Base-by-base conservation (phyloP, 23 red algal genomes). In the Agarophyton chilense region DNA sequence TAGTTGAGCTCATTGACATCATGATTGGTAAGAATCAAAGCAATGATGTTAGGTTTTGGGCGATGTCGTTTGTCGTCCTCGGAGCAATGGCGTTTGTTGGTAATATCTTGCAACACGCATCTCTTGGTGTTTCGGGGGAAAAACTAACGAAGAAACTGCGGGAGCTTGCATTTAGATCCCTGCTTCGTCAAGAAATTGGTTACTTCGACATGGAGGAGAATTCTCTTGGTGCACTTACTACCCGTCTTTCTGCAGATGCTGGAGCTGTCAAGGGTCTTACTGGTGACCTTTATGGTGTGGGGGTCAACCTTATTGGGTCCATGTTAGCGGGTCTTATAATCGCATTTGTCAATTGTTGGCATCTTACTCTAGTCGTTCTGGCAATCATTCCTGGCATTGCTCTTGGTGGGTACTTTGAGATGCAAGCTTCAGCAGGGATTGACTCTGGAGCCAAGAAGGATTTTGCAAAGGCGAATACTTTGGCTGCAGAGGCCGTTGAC, bases 81-180 rank as follows among this genome's bases (percentile, higher is more conserved):
- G 92, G 76, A 0, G 81, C 38, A 14, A 66, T 79, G 51, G 77
- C 77, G 19, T 83, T 77, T 52, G 38, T 81, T 50, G 84, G 65
- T 5, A 81, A 87, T 49, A 66, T 62, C 44, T 42, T 81, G 16
- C 92, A 94, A 72, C 73, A 94, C 11, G 77, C 68, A 24, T 29
- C 92, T 31, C 86, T 98, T 65, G 92, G 92, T 24, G 65, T 94
- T 10, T 86, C 96, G 9, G 91, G 96, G n/a, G 96, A 98, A 50
- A 90, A 87, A 56, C 87, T 98, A 16, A 88, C 96, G 35, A 72
- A 78, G 25, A 67, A 86, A 43, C 34, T 98, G 36, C 92, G 96
- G 42, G 72, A 26, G 6, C 67, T 75, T 33, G 85, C 92, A 9
- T 98, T 98, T 77, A 58, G 84, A 46, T 86, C 84, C 8, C 50